Percentiles rank a stretch among this genome's conserved stretches.
Conservation (phyloP, 768 basidiomycete species). For the Kondoa subrosea region DNA sequence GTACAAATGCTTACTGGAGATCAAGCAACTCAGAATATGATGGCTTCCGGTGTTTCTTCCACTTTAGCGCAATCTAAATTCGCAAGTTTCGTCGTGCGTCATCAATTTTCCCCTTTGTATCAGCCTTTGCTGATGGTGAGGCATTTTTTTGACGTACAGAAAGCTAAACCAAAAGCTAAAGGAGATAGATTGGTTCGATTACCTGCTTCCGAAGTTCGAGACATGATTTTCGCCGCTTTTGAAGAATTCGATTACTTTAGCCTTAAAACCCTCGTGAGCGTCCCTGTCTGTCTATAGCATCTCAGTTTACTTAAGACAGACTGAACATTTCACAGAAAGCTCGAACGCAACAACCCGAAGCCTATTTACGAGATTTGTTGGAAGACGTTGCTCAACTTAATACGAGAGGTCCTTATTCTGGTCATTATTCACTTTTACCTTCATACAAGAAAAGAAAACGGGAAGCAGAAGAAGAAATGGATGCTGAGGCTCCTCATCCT, state of each 20-base stretch:
- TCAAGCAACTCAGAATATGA: constrained; percentile 21
- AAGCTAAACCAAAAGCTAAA: constrained; percentile 13
- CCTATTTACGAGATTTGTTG: constrained; percentile 67
- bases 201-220: constrained; percentile 70
- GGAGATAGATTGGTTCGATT: constrained; percentile 47
- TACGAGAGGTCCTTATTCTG: constrained; percentile 62
- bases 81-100: constrained; percentile 22
- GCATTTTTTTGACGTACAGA: background rate
- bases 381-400: constrained; percentile 58
- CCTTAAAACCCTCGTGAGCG: constrained; percentile 43
- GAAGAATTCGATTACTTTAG: constrained; percentile 64
- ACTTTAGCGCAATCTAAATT: constrained; percentile 20
- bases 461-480: background rate
- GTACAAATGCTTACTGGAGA: constrained; percentile 24
- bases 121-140: background rate
- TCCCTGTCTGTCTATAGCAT: background rate
- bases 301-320: background rate
- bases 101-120: background rate
- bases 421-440: constrained; percentile 61
- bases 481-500: background rate
- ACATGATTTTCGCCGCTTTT: constrained; percentile 63
- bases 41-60: constrained; percentile 22
- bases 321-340: background rate
- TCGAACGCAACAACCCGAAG: constrained; percentile 54
- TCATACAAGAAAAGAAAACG: constrained; percentile 43